Conservation (phyloP, 768 basidiomycete genomes). For the Auricularia cornea region DNA sequence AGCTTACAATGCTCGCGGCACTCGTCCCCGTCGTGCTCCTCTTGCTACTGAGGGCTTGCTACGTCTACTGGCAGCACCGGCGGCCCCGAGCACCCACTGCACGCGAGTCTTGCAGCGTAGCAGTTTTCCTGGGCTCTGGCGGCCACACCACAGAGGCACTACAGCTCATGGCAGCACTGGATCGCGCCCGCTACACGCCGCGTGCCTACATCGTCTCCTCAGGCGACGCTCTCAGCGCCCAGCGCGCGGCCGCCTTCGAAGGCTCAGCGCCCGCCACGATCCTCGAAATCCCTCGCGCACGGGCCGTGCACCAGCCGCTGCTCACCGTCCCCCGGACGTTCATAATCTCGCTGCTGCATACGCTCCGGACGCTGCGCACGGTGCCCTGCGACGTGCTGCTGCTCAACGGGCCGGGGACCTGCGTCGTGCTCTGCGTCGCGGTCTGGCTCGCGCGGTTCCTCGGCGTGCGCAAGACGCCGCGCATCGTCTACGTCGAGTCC, state of each 20-base stretch:
- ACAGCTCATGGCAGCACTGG: conserved; percentile 58
- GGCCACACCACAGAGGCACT: conserved; percentile 91
- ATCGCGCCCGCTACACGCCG: conserved; percentile 65
- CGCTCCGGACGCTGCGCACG: conserved; percentile 23
- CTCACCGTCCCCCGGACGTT: conserved; percentile 61
- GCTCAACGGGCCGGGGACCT: conserved; percentile 94
- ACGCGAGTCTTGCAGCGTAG: conserved; percentile 39
- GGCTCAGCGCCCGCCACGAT: conserved; percentile 34
- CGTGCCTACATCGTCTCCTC: conserved; percentile 76
- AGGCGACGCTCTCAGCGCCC: conserved; percentile 70
- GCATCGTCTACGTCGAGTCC: conserved; percentile 82
- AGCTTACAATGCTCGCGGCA: too few relatives aligned
- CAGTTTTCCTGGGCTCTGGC: conserved; percentile 91
- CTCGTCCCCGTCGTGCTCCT: too few relatives aligned
- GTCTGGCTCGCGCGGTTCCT: conserved; percentile 59
- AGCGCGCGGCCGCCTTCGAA: conserved; percentile 66
- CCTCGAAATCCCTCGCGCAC: conserved; percentile 74
- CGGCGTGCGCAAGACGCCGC: conserved; percentile 54
- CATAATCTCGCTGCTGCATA: conserved; percentile 36
- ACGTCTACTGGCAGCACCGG: too few relatives aligned
- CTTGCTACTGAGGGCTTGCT: too few relatives aligned
- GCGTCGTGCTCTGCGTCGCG: conserved; percentile 66
- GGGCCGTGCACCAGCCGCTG: conserved; percentile 75
- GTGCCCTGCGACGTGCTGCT: conserved; percentile 65
- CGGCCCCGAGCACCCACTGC: too few relatives aligned